Evolutionary conservation across 331 rosid genomes (phyloP).

Genomic region (Saraca asoca): DNA sequence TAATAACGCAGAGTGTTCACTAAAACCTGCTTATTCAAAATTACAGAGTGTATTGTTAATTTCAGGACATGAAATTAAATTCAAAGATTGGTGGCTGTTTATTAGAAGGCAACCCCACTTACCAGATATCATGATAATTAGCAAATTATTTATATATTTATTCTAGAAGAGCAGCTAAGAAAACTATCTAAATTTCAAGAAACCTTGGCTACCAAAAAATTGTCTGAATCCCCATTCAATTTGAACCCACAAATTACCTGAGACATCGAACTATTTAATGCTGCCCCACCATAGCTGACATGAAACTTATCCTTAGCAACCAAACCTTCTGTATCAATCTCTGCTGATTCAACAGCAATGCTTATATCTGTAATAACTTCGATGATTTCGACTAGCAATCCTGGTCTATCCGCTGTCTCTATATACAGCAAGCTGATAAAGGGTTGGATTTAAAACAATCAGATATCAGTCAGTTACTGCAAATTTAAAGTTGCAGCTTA

Average conservation of each 20-base stretch:
- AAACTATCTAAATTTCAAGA: too few relatives aligned
- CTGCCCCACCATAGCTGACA: constrained; percentile 90
- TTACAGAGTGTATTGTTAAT: constrained; percentile 3
- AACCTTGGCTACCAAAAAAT: too few relatives aligned
- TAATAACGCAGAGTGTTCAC: constrained; percentile 91
- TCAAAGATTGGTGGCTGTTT: constrained; percentile 1
- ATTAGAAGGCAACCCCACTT: constrained; percentile 11
- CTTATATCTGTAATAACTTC: constrained; percentile 82
- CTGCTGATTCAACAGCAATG: constrained; percentile 92
- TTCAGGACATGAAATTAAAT: background rate
- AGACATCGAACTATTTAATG: constrained; percentile 76
- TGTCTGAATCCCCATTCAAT: too few relatives aligned
- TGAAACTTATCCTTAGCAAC: constrained; percentile 91
- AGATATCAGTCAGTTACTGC: constrained; percentile 33
- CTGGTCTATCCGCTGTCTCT: constrained; percentile 95
- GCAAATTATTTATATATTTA: background rate
- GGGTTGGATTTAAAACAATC: constrained; percentile 33
- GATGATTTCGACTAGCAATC: constrained; percentile 82
- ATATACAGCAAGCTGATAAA: constrained; percentile 74
- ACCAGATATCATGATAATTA: constrained; percentile 12
- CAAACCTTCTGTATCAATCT: constrained; percentile 94
- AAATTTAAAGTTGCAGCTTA: constrained; percentile 19
- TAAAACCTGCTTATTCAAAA: constrained; percentile 60
- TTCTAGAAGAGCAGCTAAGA: constrained; percentile 8
- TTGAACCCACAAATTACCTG: constrained; percentile 58